phyloP scores from a whole-genome alignment of 1,284 basidiomycete species.

The Papiliotrema nemorosa region DNA sequence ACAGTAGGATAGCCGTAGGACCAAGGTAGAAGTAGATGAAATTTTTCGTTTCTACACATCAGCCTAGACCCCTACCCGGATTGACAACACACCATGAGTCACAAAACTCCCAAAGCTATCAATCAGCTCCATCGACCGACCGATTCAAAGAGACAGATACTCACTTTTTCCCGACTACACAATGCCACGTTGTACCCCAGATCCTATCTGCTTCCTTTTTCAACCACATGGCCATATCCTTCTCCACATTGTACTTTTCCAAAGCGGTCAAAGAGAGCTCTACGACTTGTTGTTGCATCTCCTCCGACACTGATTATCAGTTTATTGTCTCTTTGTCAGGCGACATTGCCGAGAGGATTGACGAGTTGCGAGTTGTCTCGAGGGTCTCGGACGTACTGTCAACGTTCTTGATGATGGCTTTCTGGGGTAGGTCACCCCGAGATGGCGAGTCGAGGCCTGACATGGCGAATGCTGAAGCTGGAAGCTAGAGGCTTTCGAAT shows the following conservation, averaged over 20 bases:
- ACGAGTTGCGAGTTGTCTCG: too few species aligned
- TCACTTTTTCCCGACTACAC: slow-evolving; percentile 82
- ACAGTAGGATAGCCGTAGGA: slow-evolving; percentile 82
- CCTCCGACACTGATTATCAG: slow-evolving; percentile 64
- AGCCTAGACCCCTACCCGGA: slow-evolving; percentile 1
- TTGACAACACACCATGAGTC: slow-evolving; percentile 73
- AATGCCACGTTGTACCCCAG: slow-evolving; percentile 90
- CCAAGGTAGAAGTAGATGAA: slow-evolving; percentile 97
- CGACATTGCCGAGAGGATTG: too few species aligned
- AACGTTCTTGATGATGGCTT: slow-evolving; percentile 92
- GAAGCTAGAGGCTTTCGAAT: too few species aligned
- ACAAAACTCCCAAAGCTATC: slow-evolving; percentile 85
- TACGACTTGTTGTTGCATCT: slow-evolving; percentile 90
- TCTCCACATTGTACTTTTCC: slow-evolving; percentile 89
- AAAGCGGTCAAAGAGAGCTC: slow-evolving; percentile 81
- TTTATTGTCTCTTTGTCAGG: not conserved
- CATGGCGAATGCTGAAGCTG: not conserved
- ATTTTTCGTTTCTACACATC: slow-evolving; percentile 77
- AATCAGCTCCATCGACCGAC: not conserved
- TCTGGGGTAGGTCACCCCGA: slow-evolving; percentile 32
- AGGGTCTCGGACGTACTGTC: slow-evolving; percentile 62
- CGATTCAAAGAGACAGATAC: slow-evolving; percentile 2
- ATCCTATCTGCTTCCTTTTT: slow-evolving; percentile 95
- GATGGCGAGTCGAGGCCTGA: not conserved
- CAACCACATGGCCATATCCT: slow-evolving; percentile 95